Conservation (phyloP, 176 grass and related monocot genomes). For the Triticum aestivum region DNA sequence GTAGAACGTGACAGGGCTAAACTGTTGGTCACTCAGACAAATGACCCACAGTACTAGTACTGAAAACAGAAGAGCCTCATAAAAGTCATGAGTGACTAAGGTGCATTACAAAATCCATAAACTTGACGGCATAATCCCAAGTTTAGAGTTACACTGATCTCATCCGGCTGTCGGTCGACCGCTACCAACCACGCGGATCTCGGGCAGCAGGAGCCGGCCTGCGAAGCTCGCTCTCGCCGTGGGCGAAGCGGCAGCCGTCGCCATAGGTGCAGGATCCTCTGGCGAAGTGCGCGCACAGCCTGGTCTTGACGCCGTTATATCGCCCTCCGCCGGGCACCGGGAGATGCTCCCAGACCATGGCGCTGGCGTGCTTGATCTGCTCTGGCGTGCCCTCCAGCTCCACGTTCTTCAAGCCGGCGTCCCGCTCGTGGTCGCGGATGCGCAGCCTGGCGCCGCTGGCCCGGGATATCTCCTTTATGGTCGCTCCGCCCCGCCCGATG, state of each 20-base stretch:
- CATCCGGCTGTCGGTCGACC: too few species aligned
- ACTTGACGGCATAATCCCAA: too few species aligned
- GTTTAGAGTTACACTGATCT: too few species aligned
- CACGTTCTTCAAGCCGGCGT: conserved; percentile 74
- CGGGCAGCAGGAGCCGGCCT: conserved; percentile 15
- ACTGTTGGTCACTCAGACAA: too few species aligned
- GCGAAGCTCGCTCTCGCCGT: conserved; percentile 53
- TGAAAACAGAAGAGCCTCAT: too few species aligned
- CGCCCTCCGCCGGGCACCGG: background rate
- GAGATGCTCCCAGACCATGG: conserved; percentile 65
- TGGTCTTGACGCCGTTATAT: conserved; percentile 65
- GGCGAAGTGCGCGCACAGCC: conserved; percentile 63
- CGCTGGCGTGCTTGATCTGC: conserved; percentile 22
- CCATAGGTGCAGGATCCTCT: conserved; percentile 63
- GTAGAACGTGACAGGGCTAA: too few species aligned
- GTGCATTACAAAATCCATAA: too few species aligned
- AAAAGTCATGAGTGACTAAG: too few species aligned
- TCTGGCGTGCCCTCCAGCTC: conserved; percentile 64
- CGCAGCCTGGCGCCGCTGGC: conserved; percentile 57
- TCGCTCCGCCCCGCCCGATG: conserved; percentile 68
- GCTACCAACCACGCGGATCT: conserved; percentile 4
- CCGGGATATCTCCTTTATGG: conserved; percentile 75
- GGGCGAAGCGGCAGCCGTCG: conserved; percentile 66
- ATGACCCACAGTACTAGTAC: too few species aligned
- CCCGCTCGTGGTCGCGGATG: conserved; percentile 68